phyloP scores from a whole-genome alignment of 139 green algal genomes.

The Volvox africanus region DNA sequence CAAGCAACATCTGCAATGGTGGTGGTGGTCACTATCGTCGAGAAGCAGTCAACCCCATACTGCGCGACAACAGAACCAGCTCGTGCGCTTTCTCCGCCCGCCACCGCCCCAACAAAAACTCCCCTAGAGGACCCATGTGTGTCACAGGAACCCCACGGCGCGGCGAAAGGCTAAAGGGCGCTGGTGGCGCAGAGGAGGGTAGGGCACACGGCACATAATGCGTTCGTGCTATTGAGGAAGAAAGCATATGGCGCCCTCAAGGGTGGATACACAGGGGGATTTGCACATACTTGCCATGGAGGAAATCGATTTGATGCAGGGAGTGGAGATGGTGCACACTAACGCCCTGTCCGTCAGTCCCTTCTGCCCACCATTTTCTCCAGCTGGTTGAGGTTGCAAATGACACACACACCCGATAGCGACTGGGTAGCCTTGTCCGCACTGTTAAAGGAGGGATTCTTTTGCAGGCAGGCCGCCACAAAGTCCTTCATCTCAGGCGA shows the following conservation, averaged over 20 bases:
- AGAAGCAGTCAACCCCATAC: slow-evolving; percentile 5
- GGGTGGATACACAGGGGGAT: no score
- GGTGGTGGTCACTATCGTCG: no score
- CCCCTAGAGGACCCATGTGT: slow-evolving; percentile 59
- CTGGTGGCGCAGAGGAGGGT: no score
- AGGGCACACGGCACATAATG: no score
- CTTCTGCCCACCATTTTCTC: slow-evolving; percentile 48
- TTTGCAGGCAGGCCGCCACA: slow-evolving; percentile 67
- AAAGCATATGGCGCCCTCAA: no score
- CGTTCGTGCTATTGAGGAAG: no score
- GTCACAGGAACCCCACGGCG: no score
- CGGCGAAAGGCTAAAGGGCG: no score
- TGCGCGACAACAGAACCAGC: slow-evolving; percentile 38
- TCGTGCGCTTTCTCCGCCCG: slow-evolving; percentile 60
- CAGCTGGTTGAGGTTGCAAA: slow-evolving; percentile 45
- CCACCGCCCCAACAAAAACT: slow-evolving; percentile 69
- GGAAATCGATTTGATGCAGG: no score
- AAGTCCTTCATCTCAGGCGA: slow-evolving; percentile 89
- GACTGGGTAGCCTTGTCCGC: slow-evolving; percentile 27
- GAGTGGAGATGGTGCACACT: no score
- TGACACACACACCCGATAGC: slow-evolving; percentile 43
- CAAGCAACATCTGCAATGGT: background rate
- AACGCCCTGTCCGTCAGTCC: no score
- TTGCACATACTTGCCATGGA: no score
- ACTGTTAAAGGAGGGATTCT: slow-evolving; percentile 42